These are phyloP conservation scores for Cadophora sp. DNA, from an alignment of 2,329 filamentous ascomycete species.

Conservation along the genomic window DNA sequence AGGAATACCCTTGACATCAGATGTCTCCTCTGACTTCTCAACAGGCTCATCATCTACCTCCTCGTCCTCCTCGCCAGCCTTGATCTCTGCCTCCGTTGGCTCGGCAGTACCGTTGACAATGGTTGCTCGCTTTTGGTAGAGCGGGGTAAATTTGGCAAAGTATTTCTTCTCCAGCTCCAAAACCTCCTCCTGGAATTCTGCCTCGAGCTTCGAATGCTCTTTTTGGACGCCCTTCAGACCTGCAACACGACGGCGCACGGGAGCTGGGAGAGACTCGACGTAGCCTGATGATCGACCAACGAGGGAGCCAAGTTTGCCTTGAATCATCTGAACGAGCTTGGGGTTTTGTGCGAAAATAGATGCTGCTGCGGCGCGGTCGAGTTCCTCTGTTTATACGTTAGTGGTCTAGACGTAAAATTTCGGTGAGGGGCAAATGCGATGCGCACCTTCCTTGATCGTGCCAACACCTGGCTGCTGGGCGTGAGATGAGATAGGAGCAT, in stretches of 20 bases:
- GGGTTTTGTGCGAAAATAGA: conserved; percentile 97
- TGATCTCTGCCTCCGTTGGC: conserved; percentile 85
- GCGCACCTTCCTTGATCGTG: conserved; percentile 95
- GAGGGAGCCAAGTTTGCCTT: conserved; percentile 91
- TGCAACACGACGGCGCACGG: conserved; percentile 90
- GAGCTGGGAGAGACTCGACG: conserved; percentile 90
- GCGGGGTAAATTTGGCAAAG: conserved; percentile 96
- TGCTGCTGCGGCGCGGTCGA: conserved; percentile 85
- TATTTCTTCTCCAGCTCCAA: conserved; percentile 99
- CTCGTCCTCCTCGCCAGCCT: conserved; percentile 81
- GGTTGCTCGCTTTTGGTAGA: conserved; percentile 92
- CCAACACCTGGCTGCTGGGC: conserved; percentile 93
- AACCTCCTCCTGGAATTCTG: conserved; percentile 98
- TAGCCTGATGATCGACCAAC: conserved; percentile 97
- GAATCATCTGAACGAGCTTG: conserved; percentile 94
- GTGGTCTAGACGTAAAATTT: conserved; percentile 34
- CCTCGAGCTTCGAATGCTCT: conserved; percentile 97
- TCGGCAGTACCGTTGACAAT: conserved; percentile 90
- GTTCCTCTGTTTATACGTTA: conserved; percentile 70
- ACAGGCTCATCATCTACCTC: conserved; percentile 57
- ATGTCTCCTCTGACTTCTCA: conserved; percentile 59
- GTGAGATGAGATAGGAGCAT: conserved; percentile 96
- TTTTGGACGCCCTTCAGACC: conserved; percentile 98
- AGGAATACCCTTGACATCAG: conserved; percentile 77
- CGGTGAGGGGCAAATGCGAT: conserved; percentile 39